Base-by-base conservation (phyloP, 176 grass and related monocot genomes). In the Triticum turgidum region DNA sequence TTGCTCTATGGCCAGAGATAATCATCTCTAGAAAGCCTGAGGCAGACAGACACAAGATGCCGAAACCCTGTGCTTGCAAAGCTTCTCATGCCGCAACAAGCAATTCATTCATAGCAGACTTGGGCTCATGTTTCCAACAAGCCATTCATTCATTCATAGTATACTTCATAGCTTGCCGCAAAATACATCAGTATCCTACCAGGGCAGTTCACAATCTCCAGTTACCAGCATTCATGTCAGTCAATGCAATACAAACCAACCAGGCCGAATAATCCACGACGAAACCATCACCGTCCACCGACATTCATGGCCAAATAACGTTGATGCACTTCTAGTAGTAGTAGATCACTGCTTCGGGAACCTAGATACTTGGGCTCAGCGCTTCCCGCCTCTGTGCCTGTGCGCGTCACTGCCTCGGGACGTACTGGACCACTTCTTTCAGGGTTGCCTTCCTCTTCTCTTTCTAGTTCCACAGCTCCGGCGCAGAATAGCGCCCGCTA, bases 391-490 rank as follows among this genome's bases (percentile, higher is more conserved):
- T 82, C 9, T 54, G 27, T 7, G 45, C n/a, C 29, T 30, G 65
- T 45, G 17, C 80, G 29, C 29, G 29, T 30, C 80, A 82, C 27
- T 82, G 80, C 12, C 21, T 70, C 80, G 58, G 30, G 7, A 82
- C 80, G 21, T 15, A 70, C 29, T 70, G 80, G 65, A 82, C n/a
- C 25, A 11, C 80, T 56, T 82, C 65, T 68, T 82, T 70, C 65
- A 82, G 64, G 20, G 80, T 82, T 34, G 80, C 80, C 8, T 58
- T 82, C 29, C 64, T 21, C 17, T n/a, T 5, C 41, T 56, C 44
- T 45, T 82, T 82, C 44, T 56, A 82, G 30, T 82, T 70, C 80
- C 80, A 94, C 10, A 94, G 67, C 64, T 89, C 89, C 3, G 80
- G 47, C 59, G 89, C 80, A n/a, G 65, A 11, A 77, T 76, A 86